Conservation (phyloP, 176 grass and related monocot species). For the Lolium perenne region DNA sequence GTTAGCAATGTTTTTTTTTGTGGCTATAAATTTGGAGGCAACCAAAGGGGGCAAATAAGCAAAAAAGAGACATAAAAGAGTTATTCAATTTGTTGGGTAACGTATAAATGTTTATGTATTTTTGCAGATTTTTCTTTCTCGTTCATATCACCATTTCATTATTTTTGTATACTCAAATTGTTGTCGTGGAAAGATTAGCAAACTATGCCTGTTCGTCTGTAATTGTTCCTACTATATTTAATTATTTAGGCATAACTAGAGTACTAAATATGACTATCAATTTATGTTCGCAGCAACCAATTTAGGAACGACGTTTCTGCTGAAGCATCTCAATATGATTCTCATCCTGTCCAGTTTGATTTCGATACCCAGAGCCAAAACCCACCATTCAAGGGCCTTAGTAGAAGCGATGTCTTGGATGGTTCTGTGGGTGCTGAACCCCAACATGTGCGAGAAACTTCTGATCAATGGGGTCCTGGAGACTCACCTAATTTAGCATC, state of each 20-base stretch:
- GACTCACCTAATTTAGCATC: constrained; percentile 62
- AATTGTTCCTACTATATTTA: constrained; percentile 8
- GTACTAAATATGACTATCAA: background rate
- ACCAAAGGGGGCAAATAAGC: background rate
- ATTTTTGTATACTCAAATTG: constrained; percentile 8
- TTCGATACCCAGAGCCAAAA: constrained; percentile 51
- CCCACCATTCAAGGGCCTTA: constrained; percentile 59
- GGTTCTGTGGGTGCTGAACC: constrained; percentile 44
- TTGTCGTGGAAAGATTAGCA: constrained; percentile 15
- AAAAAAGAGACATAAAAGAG: background rate
- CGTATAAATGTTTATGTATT: constrained; percentile 4
- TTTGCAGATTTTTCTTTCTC: background rate
- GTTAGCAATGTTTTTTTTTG: background rate
- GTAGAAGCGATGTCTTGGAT: constrained; percentile 56
- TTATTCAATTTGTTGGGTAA: background rate
- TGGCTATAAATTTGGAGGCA: constrained; percentile 20
- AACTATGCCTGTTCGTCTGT: background rate
- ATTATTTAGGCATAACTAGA: background rate
- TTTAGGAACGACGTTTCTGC: constrained; percentile 47
- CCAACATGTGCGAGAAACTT: constrained; percentile 57
- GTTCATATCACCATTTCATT: constrained; percentile 11
- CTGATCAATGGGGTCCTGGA: constrained; percentile 67
- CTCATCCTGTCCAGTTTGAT: constrained; percentile 44
- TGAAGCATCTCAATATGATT: constrained; percentile 51
- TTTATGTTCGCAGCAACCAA: constrained; percentile 46